Percentiles rank a stretch among this genome's conserved stretches.
These are phyloP conservation scores for Phytopythium ostracodes DNA, from an alignment of 352 stramenopile species.

Conservation along the genomic window DNA sequence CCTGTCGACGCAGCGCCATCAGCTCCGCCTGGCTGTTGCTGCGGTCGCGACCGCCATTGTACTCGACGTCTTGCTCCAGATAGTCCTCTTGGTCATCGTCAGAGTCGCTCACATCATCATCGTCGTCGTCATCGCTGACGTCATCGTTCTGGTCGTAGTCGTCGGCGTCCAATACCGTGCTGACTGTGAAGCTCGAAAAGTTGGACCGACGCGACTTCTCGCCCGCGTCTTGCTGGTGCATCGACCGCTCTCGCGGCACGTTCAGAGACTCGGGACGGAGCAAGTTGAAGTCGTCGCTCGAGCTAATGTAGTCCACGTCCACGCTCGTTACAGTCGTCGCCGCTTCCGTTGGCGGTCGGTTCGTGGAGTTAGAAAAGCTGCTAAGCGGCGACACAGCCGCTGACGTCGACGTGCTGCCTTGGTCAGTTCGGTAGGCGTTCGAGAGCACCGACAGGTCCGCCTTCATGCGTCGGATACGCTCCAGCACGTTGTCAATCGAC, in stretches of 20 bases:
- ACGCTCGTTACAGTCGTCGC: slow-evolving; percentile 2
- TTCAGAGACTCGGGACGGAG: slow-evolving; percentile 40
- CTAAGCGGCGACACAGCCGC: neutral
- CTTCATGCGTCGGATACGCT: slow-evolving; percentile 54
- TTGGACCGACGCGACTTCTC: slow-evolving; percentile 42
- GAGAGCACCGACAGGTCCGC: slow-evolving; percentile 35
- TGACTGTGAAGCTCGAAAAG: slow-evolving; percentile 31
- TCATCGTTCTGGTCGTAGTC: slow-evolving; percentile 13
- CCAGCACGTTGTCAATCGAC: slow-evolving; percentile 33
- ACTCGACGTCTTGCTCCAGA: slow-evolving; percentile 7
- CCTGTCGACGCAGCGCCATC: slow-evolving; percentile 34
- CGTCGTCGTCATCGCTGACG: neutral
- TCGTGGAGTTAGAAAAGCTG: neutral
- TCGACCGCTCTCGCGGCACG: slow-evolving; percentile 17
- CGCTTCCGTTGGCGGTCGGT: neutral
- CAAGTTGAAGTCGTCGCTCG: slow-evolving; percentile 50
- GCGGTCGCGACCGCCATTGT: slow-evolving; percentile 10
- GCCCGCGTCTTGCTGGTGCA: slow-evolving; percentile 33
- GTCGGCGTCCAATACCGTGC: slow-evolving; percentile 26
- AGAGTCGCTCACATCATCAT: slow-evolving; percentile 18
- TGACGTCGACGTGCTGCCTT: neutral
- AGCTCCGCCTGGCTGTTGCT: slow-evolving; percentile 37
- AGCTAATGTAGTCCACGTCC: slow-evolving; percentile 53
- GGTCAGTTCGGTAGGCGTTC: slow-evolving; percentile 5
- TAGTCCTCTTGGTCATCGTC: neutral